Base-by-base conservation (phyloP, 169 alveolate genomes). In the Plasmodium cynomolgi region DNA sequence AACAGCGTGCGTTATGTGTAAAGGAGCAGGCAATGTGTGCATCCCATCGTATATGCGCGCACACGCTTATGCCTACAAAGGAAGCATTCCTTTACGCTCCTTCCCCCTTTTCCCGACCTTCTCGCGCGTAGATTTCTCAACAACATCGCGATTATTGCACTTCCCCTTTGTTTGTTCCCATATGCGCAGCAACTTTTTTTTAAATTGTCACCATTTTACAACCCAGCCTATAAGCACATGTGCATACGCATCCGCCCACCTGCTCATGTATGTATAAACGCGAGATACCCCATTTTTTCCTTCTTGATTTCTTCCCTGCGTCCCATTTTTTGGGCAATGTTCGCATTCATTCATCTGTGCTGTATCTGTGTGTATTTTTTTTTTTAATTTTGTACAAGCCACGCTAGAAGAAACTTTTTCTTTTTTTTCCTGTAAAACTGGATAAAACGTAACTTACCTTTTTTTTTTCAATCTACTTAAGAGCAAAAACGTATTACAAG, bases 211-310 rank as follows among this genome's bases (percentile, higher is more conserved):
- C 34, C 34, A 62, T 62, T n/a, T 23, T 23, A 62, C 77, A 23
- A 26, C 77, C 6, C 34, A 62, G 5, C 34, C 1, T 26, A 26
- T 62, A 62, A n/a, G 29, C 77, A 62, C 77, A 62, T 62, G 77
- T 62, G 77, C 77, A 7, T 62, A 3, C 34, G 34, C 17, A 62
- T 62, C 37, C 15, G 2, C 17, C 37, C 34, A 62, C 17, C 13
- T 62, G 77, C 20, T 23, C 77, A 23, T 62, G 77, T 62, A 62
- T 62, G 77, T 62, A 62, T 62, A 62, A 62, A 62, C 77, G n/a
- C 17, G 37, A 62, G 29, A 23, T 3, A 62, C 29, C 17, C 17
- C 34, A 20, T 62, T 62, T 62, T 62, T 20, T 6, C 77, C 77
- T 20, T 20, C 17, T 20, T 62, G 77, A 62, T 75, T 75, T 29